Conservation (phyloP, 495 filamentous ascomycete genomes). For the Neurospora sp. region DNA sequence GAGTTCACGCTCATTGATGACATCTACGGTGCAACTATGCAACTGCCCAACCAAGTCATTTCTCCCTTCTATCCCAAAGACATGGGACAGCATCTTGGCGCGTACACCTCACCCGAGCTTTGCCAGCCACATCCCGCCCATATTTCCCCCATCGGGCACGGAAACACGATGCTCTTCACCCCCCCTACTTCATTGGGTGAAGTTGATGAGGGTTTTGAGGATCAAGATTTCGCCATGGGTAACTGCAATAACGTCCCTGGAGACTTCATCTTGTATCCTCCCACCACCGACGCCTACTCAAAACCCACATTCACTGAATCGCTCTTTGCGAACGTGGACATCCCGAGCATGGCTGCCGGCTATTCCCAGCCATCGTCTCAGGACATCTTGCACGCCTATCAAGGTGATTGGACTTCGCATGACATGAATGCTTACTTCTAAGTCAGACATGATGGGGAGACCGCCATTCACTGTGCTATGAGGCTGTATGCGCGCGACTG, state of each 20-base stretch:
- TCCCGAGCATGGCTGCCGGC: slow-evolving; percentile 26
- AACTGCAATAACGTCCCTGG: slow-evolving; percentile 9
- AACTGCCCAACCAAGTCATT: slow-evolving; percentile 28
- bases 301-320: slow-evolving; percentile 23
- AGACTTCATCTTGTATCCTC: slow-evolving; percentile 26
- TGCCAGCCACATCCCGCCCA: slow-evolving; percentile 33
- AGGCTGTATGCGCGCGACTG: background rate
- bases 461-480: background rate
- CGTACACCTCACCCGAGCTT: slow-evolving; percentile 23
- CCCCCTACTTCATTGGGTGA: slow-evolving; percentile 38
- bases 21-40: slow-evolving; percentile 42
- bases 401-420: slow-evolving; percentile 31
- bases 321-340: slow-evolving; percentile 24
- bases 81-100: slow-evolving; percentile 22
- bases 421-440: slow-evolving; percentile 21
- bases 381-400: slow-evolving; percentile 24
- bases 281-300: slow-evolving; percentile 8
- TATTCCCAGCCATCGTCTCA: slow-evolving; percentile 33
- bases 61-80: slow-evolving; percentile 28
- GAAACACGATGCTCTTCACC: slow-evolving; percentile 53
- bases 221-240: slow-evolving; percentile 14
- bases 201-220: slow-evolving; percentile 41
- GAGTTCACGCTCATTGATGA: slow-evolving; percentile 43
- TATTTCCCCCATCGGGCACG: slow-evolving; percentile 53
- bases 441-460: background rate